Evolutionary conservation across 306 rosid genomes (phyloP), one percentile per base, ranked within the genome.

Genomic region (Amphicarpaea edgeworthii): DNA sequence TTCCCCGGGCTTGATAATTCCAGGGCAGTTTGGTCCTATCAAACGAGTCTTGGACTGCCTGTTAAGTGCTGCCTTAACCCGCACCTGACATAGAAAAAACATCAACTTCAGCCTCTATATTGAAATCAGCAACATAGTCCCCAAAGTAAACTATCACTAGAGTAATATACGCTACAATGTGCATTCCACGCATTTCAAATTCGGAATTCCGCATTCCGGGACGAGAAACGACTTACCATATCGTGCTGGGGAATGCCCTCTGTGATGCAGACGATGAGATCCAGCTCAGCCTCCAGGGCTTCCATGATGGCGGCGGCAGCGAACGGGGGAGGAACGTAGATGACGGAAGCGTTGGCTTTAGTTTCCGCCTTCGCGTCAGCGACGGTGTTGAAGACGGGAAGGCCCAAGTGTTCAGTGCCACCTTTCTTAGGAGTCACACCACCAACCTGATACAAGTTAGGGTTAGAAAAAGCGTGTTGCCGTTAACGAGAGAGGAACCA

Each of bases 241-340:
- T 96, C 99, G 71, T 96, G 99, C 65, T 96, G 99, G 0, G 99
- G 99, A 86, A 96, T 91, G n/a, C 99, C 99, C 75, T 96, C 99
- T 1, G 99, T 96, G 77, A 96, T 92, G 84, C 99, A 96, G 12
- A 96, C 99, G 75, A 89, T 87, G 79, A 92, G 99, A 85, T 96
- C 99, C 81, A 96, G 73, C 78, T 96, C 99, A 12, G 99, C 97
- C 59, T 96, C 99, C 91, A 89, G 26, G 1, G 97, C 91, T 72
- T 96, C 99, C 88, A 96, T 12, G 32, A 96, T 96, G 43, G 99
- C 99, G 32, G 92, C 90, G 0, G 99, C 97, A 68, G 99, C 99
- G 79, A 96, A 96, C 21, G 99, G 97, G 2, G 99, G 99, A 81
- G 98, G 99, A 70, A 96, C 99, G 76, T 96, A 96, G 47, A 96